Evolutionary conservation across 371 early-diverging fungal species (phyloP), one percentile per base, ranked within the genome.

Genomic region (Lichtheimia hyalospora): DNA sequence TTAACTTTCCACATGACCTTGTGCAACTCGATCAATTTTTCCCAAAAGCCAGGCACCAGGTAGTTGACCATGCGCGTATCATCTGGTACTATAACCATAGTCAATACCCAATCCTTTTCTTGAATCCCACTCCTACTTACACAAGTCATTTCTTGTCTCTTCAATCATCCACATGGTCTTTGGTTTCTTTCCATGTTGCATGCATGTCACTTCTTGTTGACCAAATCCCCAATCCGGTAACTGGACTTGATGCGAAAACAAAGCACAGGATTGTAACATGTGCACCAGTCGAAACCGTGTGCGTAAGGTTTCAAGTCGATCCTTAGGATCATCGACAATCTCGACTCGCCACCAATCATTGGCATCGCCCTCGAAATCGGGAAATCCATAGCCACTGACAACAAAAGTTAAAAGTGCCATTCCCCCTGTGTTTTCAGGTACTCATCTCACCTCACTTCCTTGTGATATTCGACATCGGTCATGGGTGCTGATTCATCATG

Each of bases 151-250:
- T 10, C 54, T 25, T 49, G 81, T 81, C 24, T 80, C 68, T 52
- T 86, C 86, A 58, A 89, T 67, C 57, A 78, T 73, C 91, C 92
- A 92, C 16, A 86, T 60, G 1, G 86, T 79, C 62, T 85, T 89
- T n/a, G 84, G 77, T 12, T 74, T 69, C 54, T 73, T 74, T 1
- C 88, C 89, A 34, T 82, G 81, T 34, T 82, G 73, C 58, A 91
- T 88, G 64, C 93, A 93, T 2, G 89, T 92, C 18, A 99, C 92
- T 71, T 99, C 98, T 58, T 91, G 92, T 74, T 99, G 99, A 23
- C 85, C 84, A 77, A 89, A 96, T 3, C 91, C 99, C 99, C 99
- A 99, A 24, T 90, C 89, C n/a, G 99, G 99, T 16, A 96, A 74
- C 74, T 90, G 89, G 24, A 85, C 84, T 13, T 66, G 63, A 61